Conservation (phyloP, 2,329 filamentous ascomycete species). For the Aphanoascus verrucosus region DNA sequence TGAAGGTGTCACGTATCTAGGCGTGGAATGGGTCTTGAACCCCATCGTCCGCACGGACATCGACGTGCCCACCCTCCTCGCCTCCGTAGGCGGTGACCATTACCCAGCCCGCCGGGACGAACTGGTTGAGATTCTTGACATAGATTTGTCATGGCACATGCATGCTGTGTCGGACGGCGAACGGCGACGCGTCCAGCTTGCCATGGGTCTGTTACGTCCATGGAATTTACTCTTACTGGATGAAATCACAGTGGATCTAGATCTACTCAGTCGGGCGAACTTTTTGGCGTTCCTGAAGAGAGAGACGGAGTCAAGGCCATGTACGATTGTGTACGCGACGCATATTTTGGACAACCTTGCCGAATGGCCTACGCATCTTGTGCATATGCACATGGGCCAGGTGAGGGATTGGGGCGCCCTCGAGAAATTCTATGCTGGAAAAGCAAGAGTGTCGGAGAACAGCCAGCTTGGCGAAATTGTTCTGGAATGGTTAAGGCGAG, state of each 20-base stretch:
- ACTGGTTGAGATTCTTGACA: conserved; percentile 76
- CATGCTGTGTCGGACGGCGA: conserved; percentile 92
- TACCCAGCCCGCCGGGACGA: conserved; percentile 77
- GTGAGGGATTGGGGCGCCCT: conserved; percentile 79
- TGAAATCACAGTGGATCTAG: conserved; percentile 93
- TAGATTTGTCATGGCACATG: conserved; percentile 89
- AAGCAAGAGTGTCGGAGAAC: conserved; percentile 55
- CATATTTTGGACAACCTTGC: conserved; percentile 94
- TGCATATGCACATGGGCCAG: conserved; percentile 84
- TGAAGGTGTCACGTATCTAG: conserved; percentile 92
- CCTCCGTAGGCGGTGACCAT: conserved; percentile 73
- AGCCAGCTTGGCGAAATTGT: conserved; percentile 80
- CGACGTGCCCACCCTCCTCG: conserved; percentile 73
- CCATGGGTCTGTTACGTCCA: conserved; percentile 85
- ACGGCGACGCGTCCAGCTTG: conserved; percentile 78
- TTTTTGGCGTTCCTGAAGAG: conserved; percentile 77
- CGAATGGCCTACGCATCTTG: conserved; percentile 87
- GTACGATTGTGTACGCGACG: conserved; percentile 93
- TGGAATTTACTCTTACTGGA: conserved; percentile 88
- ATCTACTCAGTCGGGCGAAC: conserved; percentile 71
- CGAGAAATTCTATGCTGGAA: conserved; percentile 53
- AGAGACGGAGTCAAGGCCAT: conserved; percentile 71
- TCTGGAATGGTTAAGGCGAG: conserved; percentile 71
- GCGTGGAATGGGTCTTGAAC: conserved; percentile 96
- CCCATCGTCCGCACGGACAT: conserved; percentile 93